phyloP scores from a whole-genome alignment of 495 filamentous ascomycete genomes.

The Neurospora terricola region DNA sequence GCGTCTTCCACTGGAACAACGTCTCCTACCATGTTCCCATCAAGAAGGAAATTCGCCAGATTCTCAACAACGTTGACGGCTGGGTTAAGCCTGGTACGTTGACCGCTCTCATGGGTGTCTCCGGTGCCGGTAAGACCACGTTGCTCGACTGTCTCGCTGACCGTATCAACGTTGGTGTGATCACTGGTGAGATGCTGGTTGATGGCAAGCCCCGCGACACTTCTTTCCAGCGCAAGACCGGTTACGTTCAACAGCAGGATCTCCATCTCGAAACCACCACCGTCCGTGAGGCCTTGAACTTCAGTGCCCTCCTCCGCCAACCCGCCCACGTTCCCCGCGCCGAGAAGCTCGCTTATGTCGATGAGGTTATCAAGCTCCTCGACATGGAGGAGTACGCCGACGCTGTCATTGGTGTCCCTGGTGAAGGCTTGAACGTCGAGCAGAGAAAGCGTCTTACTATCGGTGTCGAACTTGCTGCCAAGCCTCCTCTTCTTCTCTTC shows the following conservation, averaged over 20 bases:
- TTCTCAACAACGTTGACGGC: constrained; percentile 76
- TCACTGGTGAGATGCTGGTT: constrained; percentile 77
- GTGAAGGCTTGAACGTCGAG: constrained; percentile 87
- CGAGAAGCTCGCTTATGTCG: constrained; percentile 80
- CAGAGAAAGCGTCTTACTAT: constrained; percentile 85
- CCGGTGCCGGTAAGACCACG: constrained; percentile 65
- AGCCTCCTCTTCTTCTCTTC: constrained; percentile 81
- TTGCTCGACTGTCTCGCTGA: constrained; percentile 64
- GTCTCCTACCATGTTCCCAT: constrained; percentile 87
- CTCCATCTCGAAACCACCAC: constrained; percentile 79
- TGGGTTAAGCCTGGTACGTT: constrained; percentile 88
- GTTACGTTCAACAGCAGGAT: constrained; percentile 95
- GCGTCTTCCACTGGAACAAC: constrained; percentile 79
- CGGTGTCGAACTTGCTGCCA: constrained; percentile 84
- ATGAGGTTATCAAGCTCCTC: constrained; percentile 82
- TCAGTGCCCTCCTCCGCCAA: constrained; percentile 78
- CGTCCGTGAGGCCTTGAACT: constrained; percentile 74
- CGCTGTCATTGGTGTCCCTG: constrained; percentile 77
- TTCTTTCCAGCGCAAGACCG: constrained; percentile 87
- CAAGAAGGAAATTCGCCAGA: constrained; percentile 61
- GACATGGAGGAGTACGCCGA: constrained; percentile 85
- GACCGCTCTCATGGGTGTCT: constrained; percentile 80
- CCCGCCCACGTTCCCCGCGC: constrained; percentile 53
- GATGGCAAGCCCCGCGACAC: constrained; percentile 65
- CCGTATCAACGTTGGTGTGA: constrained; percentile 76